Base-by-base conservation (phyloP, 139 green algal species). In the Chlamydomonas incerta region DNA sequence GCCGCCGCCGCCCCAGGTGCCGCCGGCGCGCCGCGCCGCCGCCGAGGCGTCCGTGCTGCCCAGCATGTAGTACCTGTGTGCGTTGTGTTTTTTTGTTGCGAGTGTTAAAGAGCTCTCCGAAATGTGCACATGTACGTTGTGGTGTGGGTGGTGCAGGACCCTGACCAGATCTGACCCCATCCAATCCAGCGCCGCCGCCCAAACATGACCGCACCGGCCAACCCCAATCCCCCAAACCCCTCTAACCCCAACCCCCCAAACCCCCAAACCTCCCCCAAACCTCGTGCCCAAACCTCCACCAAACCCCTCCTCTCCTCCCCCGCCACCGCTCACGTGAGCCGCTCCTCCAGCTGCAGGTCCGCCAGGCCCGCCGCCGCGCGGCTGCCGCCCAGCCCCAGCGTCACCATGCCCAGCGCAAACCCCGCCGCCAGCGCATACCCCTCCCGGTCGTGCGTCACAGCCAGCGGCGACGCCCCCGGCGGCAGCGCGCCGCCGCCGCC, bases 401-500 rank as follows among this genome's bases (percentile, higher is more conserved):
- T 95, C 65, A 98, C 93, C 34, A 99, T 89, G 0, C 97, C 97
- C 60, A 99, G 94, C 11, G 94, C 97, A 33, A 98, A 81, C 8
- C 97, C 97, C 3, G 97, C 97, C 24, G 94, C 88, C 29, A 99
- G 91, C 6, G 96, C 93, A 76, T 99, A 99, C 0, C 93, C 93
- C 91, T 99, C 97, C 18, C 96, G 82, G 75, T 98, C 92, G 23
- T 92, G 84, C 15, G 90, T 92, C 65, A 95, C 90, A 0, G 74
- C 83, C 26, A 82, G 74, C 37, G 57, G 74, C 10, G 74, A 82
- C 24, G 74, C 57, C 33, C 41, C 80, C 47, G 47, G 76, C 33
- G 85, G 66, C 66, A 77, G 33, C 68, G 66, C 63, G 33, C 50
- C 52, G 0, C 17, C 63, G 3, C 41, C 41, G 77, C 77, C 63